Base-by-base conservation (phyloP, 2,329 filamentous ascomycete genomes). In the Claviceps sp. region DNA sequence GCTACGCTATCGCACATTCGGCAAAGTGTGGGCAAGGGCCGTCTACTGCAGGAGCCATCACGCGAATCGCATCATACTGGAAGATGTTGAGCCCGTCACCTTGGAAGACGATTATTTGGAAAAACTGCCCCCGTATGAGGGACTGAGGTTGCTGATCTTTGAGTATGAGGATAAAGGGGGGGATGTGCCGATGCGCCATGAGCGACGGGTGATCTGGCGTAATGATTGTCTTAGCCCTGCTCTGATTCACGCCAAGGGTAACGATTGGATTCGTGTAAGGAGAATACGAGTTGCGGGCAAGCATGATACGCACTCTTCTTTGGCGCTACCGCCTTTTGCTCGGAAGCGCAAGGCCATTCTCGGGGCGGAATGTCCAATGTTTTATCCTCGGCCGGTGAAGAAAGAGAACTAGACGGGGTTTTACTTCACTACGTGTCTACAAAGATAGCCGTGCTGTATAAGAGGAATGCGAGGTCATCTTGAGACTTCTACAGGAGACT, bases 21-120 rank as follows among this genome's bases (percentile, higher is more conserved):
- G 82, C 0, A 70, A 79, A 4, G 64, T 87, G 5, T 94, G 87
- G 87, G 84, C 71, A 50, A 60, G 59, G 45, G 61, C 65, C 1
- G 47, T 67, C 2, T 60, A 66, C 1, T 60, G 57, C 11, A 54
- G 50, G 22, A 62, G 56, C 22, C 61, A 60, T 0, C 51, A 54
- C 4, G 44, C 20, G 8, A 68, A 64, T 56, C 65, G 72, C 22
- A 56, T 73, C 9, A 68, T 76, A 42, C 55, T 77, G 5, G 62
- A 66, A 24, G 63, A 67, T 13, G 56, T 65, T 0, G 61, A 63
- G 51, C 55, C 56, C 1, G 57, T 63, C n/a, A 22, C 49, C 18
- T 11, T 42, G 11, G 47, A 18, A 2, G 53, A 49, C 1, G 58
- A 59, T 4, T 40, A 42, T 11, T 22, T 22, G 24, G 16, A 11